Conservation (phyloP, 2,329 filamentous ascomycete genomes). For the Coniosporium uncinatum region DNA sequence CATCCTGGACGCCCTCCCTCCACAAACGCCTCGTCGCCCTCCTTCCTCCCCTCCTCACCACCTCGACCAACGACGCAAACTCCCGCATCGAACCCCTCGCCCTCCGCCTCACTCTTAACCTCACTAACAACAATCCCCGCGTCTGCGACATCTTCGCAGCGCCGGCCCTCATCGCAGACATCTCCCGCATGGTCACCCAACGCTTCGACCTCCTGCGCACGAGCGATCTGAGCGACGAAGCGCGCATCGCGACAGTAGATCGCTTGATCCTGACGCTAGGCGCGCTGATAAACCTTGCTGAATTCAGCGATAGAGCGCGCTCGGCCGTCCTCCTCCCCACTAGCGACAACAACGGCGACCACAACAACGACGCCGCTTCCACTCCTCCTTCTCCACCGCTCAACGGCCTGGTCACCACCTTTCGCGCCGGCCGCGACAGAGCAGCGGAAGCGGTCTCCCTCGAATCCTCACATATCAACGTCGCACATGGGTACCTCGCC, state of each 20-base stretch:
- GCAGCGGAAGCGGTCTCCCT: constrained; percentile 4
- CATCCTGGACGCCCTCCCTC: constrained; percentile 33
- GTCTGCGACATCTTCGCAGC: constrained; percentile 65
- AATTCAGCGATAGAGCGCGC: constrained; percentile 61
- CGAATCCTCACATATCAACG: constrained; percentile 64
- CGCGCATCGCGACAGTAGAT: constrained; percentile 53
- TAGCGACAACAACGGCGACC: not conserved
- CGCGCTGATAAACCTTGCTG: constrained; percentile 81
- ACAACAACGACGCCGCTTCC: not conserved
- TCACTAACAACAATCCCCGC: constrained; percentile 73
- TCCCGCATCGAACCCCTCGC: constrained; percentile 28
- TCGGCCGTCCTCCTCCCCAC: constrained; percentile 9
- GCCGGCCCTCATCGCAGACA: constrained; percentile 39
- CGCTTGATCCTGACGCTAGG: constrained; percentile 74
- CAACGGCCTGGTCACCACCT: constrained; percentile 56
- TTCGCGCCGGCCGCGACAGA: constrained; percentile 1
- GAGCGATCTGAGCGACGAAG: constrained; percentile 35
- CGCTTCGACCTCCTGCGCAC: constrained; percentile 16
- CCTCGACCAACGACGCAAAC: constrained; percentile 11
- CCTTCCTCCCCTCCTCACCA: constrained; percentile 20
- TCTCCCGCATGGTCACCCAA: constrained; percentile 21
- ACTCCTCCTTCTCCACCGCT: constrained; percentile 36
- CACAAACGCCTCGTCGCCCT: constrained; percentile 46
- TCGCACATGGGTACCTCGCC: constrained; percentile 81
- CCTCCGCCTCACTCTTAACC: constrained; percentile 73